These are phyloP conservation scores for Carex pumila DNA, from an alignment of 176 grass and related monocot species.

Conservation along the genomic window DNA sequence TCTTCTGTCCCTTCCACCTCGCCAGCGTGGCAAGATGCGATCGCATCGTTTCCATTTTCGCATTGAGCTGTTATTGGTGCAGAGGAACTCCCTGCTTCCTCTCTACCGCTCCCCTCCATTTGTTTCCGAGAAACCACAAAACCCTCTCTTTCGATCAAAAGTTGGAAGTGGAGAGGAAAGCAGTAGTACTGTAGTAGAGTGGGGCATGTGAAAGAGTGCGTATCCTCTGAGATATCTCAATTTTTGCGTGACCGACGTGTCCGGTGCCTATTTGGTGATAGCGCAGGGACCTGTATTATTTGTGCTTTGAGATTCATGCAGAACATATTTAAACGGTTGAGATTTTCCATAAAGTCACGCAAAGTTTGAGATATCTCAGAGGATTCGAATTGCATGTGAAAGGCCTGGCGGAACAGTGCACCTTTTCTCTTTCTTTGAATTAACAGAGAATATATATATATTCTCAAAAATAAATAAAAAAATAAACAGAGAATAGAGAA, in stretches of 20 bases:
- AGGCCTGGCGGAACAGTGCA: neutral
- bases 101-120: neutral
- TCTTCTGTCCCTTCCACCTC: constrained; percentile 7
- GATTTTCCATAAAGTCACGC: too few species aligned
- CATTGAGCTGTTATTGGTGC: neutral
- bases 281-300: too few species aligned
- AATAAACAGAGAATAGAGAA: too few species aligned
- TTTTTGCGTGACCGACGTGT: too few species aligned
- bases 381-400: too few species aligned
- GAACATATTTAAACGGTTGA: too few species aligned
- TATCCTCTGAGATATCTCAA: too few species aligned
- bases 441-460: neutral
- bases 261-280: too few species aligned
- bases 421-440: neutral
- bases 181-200: neutral
- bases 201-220: neutral
- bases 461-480: too few species aligned
- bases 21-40: neutral
- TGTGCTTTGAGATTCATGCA: too few species aligned
- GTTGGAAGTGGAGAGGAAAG: neutral
- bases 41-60: neutral
- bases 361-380: too few species aligned
- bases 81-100: neutral
- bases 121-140: neutral
- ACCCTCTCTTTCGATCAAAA: neutral